Conservation (phyloP, 2,329 filamentous ascomycete species). For the Claviceps purpurea region DNA sequence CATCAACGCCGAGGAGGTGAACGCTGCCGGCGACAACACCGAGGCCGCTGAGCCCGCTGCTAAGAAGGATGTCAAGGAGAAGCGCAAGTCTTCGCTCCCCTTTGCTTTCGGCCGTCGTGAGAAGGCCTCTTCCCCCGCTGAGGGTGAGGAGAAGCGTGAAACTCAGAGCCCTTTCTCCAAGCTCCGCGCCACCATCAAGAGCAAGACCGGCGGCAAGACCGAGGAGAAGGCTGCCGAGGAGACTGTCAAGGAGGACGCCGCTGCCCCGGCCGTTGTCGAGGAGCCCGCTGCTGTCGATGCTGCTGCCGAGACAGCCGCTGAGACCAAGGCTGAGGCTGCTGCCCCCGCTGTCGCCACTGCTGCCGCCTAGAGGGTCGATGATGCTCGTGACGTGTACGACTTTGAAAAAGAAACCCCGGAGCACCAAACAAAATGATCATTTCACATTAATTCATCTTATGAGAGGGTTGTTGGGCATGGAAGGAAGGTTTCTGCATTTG, state of each 20-base stretch:
- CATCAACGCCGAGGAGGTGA: constrained; percentile 43
- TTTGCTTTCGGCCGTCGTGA: constrained; percentile 76
- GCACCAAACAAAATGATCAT: constrained; percentile 11
- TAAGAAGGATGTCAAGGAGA: constrained; percentile 58
- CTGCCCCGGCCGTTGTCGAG: constrained; percentile 14
- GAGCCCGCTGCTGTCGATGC: constrained; percentile 13
- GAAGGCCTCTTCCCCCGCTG: constrained; percentile 41
- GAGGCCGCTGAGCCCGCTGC: constrained; percentile 40
- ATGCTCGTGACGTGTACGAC: constrained; percentile 13
- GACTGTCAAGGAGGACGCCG: constrained; percentile 19
- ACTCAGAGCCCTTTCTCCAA: constrained; percentile 40
- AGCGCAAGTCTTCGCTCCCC: constrained; percentile 66
- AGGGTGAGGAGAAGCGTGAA: constrained; percentile 32
- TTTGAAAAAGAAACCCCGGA: constrained; percentile 11
- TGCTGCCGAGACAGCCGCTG: constrained; percentile 19
- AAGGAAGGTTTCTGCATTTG: constrained; percentile 40
- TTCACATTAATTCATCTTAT: constrained; percentile 15
- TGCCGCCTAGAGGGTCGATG: constrained; percentile 30
- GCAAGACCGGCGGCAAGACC: constrained; percentile 28
- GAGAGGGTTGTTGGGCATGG: constrained; percentile 31
- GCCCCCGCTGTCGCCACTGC: constrained; percentile 36
- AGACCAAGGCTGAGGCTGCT: constrained; percentile 28
- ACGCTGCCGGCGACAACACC: constrained; percentile 32
- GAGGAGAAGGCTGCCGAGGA: constrained; percentile 28
- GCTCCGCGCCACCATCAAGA: constrained; percentile 44